Conservation (phyloP, 2,329 filamentous ascomycete species). For the Epichloe hybrida region DNA sequence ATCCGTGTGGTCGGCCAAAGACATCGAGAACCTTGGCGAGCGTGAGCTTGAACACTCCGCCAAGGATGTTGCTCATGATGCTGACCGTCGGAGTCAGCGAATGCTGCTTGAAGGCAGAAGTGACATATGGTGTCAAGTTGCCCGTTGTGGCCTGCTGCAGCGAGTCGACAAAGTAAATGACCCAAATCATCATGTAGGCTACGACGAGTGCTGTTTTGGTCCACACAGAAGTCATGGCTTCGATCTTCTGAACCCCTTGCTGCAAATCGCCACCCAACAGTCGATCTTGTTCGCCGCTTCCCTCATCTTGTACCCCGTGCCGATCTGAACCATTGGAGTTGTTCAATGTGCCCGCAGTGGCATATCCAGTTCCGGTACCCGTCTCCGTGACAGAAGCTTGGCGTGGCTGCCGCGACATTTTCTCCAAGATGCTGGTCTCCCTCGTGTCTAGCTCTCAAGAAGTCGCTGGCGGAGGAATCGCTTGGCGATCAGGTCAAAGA, state of each 20-base stretch:
- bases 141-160: slow-evolving; percentile 25
- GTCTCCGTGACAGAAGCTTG: not conserved
- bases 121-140: slow-evolving; percentile 30
- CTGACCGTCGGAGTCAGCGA: slow-evolving; percentile 37
- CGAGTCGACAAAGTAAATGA: slow-evolving; percentile 34
- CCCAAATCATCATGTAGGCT: slow-evolving; percentile 30
- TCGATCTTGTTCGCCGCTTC: slow-evolving; percentile 3
- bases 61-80: slow-evolving; percentile 37
- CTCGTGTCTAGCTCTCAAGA: no score
- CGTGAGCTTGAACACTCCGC: slow-evolving; percentile 46
- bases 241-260: slow-evolving; percentile 24
- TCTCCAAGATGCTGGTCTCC: not conserved
- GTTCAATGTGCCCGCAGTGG: not conserved
- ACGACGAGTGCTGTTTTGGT: slow-evolving; percentile 22
- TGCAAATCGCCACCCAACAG: slow-evolving; percentile 12
- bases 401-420: not conserved
- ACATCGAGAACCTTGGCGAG: slow-evolving; percentile 52
- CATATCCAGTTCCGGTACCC: not conserved
- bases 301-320: not conserved
- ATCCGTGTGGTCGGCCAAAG: slow-evolving; percentile 50
- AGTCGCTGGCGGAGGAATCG: no score
- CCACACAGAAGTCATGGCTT: slow-evolving; percentile 27
- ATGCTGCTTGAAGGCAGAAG: slow-evolving; percentile 34
- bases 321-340: not conserved
- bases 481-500: not conserved